Percentiles rank a stretch among this genome's conserved stretches.
Conservation (phyloP, 345 rosid genomes). For the Alliaria petiolata region DNA sequence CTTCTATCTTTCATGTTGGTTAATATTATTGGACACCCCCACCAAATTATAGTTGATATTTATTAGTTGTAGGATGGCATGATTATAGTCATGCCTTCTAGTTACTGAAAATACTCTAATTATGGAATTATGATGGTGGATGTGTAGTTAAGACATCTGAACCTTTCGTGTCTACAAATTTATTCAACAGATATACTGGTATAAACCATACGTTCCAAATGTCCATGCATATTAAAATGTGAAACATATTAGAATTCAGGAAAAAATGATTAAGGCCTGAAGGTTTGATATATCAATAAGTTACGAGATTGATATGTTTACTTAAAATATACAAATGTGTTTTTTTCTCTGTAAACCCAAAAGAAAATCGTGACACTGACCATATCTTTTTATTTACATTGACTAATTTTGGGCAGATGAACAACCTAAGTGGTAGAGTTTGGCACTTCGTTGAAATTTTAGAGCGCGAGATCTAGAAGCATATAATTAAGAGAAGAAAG, state of each 20-base stretch:
- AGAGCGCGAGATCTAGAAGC: not conserved
- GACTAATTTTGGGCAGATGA: not conserved
- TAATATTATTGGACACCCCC: not conserved
- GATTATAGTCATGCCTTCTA: no score
- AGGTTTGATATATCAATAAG: not conserved
- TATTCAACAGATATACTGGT: not conserved
- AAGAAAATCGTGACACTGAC: not conserved
- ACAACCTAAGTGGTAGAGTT: no score
- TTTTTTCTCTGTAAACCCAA: not conserved
- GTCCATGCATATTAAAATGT: not conserved
- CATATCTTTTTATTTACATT: not conserved
- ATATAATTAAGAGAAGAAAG: not conserved
- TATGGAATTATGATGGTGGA: not conserved
- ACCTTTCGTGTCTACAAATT: not conserved
- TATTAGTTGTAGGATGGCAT: not conserved
- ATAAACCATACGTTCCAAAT: not conserved
- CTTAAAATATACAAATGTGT: not conserved
- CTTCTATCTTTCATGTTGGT: not conserved
- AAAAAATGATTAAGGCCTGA: not conserved
- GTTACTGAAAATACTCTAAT: not conserved
- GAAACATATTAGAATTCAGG: not conserved
- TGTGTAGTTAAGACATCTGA: not conserved
- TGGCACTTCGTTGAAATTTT: slow-evolving; percentile 25
- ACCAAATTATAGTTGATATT: not conserved
- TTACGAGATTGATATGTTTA: not conserved